Evolutionary conservation across 768 basidiomycete genomes (phyloP).

Genomic region (Tylopilus rubrobrunneus): DNA sequence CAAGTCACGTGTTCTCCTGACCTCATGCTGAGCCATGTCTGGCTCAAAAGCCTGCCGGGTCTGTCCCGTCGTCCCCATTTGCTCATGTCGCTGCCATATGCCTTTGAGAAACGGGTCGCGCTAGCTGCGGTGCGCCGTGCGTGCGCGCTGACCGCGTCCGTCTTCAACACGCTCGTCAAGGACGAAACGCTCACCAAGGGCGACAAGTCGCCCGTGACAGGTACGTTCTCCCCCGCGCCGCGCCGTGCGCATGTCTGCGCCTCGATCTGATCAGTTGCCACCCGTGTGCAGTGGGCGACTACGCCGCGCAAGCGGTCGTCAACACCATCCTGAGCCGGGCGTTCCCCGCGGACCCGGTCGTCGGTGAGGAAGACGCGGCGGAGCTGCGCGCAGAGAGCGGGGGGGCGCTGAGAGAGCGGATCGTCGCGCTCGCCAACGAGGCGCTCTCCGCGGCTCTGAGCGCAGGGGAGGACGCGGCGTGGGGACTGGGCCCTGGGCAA

Average conservation of each 20-base stretch:
- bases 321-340: constrained; percentile 69
- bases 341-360: constrained; percentile 84
- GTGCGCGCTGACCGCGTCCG: constrained; percentile 74
- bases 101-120: constrained; percentile 75
- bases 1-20: too few relatives aligned
- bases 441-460: constrained; percentile 54
- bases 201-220: constrained; percentile 91
- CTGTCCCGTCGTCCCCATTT: constrained; percentile 1
- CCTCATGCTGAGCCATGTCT: too few relatives aligned
- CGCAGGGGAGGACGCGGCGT: constrained; percentile 54
- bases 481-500: constrained; percentile 69
- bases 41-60: too few relatives aligned
- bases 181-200: constrained; percentile 85
- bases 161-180: constrained; percentile 82
- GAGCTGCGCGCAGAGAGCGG: constrained; percentile 58
- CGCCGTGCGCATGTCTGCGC: background rate
- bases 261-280: too few relatives aligned
- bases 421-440: constrained; percentile 81
- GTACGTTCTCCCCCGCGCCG: constrained; percentile 34
- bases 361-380: constrained; percentile 92
- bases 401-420: constrained; percentile 50
- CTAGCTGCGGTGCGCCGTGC: constrained; percentile 85
- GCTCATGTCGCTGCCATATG: constrained; percentile 52
- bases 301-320: constrained; percentile 89
- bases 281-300: constrained; percentile 73